A percentile compares a stretch with the other conserved stretches of the same genome.
Evolutionary conservation across 805 yeast genomes (phyloP).

Genomic region (Cyberlindnera mrakii): DNA sequence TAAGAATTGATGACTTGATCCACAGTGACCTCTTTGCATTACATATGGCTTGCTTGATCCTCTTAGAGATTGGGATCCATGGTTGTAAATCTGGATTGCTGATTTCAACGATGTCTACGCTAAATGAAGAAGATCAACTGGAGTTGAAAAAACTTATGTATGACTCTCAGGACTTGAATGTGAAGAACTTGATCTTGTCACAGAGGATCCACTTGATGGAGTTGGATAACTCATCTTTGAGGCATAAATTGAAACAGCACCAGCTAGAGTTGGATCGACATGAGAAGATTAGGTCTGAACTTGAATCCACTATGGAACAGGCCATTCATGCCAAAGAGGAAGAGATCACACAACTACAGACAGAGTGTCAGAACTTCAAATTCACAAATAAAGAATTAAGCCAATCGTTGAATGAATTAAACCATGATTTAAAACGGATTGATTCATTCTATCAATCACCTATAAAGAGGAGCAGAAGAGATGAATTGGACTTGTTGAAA

Average conservation of each 20-base stretch:
- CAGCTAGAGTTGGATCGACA: background rate
- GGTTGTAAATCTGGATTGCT: conserved; percentile 12
- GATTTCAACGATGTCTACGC: conserved; percentile 8
- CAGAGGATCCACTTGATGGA: conserved; percentile 12
- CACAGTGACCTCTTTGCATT: conserved; percentile 8
- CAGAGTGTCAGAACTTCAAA: background rate
- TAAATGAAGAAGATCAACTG: conserved; percentile 10
- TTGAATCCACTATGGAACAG: too few species aligned
- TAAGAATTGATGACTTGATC: conserved; percentile 4
- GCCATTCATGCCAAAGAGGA: background rate
- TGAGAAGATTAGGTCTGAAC: too few species aligned
- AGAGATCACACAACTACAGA: conserved; percentile 1
- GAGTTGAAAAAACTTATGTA: conserved; percentile 13
- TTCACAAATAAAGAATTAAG: background rate
- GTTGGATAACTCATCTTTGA: conserved; percentile 11
- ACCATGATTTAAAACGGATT: conserved; percentile 2
- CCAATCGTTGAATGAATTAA: conserved; percentile 5
- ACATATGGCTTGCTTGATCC: conserved; percentile 11
- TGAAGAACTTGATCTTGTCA: conserved; percentile 13
- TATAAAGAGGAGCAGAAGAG: background rate
- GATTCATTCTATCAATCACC: background rate
- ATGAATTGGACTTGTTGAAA: conserved; percentile 3
- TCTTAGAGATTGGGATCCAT: conserved; percentile 15
- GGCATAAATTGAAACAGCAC: conserved; percentile 1
- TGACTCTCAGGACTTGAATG: conserved; percentile 18